These are phyloP conservation scores for Quercus ilex DNA, from an alignment of 306 rosid species.

Conservation along the genomic window DNA sequence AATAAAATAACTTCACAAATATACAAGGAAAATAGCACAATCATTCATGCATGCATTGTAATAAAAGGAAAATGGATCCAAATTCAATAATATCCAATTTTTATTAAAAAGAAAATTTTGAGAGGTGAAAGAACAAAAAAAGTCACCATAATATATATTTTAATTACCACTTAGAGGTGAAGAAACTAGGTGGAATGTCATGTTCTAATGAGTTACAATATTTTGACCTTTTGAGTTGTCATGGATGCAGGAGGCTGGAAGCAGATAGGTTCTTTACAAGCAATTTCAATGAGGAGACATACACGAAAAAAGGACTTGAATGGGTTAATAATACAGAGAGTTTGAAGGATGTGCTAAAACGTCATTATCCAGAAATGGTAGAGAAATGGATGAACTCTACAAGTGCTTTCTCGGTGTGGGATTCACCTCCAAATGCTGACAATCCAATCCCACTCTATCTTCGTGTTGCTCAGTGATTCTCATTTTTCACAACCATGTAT, in stretches of 20 bases:
- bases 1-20: background rate
- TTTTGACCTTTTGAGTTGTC: background rate
- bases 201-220: too few species aligned
- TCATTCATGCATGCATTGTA: background rate
- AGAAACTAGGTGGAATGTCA: too few species aligned
- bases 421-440: slow-evolving; percentile 24
- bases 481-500: background rate
- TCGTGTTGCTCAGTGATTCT: slow-evolving; percentile 30
- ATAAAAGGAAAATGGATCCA: too few species aligned
- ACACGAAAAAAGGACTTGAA: slow-evolving; percentile 44
- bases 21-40: too few species aligned
- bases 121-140: too few species aligned
- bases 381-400: slow-evolving; percentile 51
- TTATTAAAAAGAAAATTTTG: too few species aligned
- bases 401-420: slow-evolving; percentile 68
- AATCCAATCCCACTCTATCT: slow-evolving; percentile 42
- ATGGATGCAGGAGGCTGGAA: slow-evolving; percentile 50
- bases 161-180: too few species aligned
- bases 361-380: slow-evolving; percentile 53
- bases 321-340: slow-evolving; percentile 64
- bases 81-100: too few species aligned
- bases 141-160: too few species aligned
- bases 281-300: slow-evolving; percentile 45
- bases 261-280: slow-evolving; percentile 62
- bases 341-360: slow-evolving; percentile 51